Evolutionary conservation across 2,329 filamentous ascomycete species (phyloP).

Genomic region (Diaporthe eres): DNA sequence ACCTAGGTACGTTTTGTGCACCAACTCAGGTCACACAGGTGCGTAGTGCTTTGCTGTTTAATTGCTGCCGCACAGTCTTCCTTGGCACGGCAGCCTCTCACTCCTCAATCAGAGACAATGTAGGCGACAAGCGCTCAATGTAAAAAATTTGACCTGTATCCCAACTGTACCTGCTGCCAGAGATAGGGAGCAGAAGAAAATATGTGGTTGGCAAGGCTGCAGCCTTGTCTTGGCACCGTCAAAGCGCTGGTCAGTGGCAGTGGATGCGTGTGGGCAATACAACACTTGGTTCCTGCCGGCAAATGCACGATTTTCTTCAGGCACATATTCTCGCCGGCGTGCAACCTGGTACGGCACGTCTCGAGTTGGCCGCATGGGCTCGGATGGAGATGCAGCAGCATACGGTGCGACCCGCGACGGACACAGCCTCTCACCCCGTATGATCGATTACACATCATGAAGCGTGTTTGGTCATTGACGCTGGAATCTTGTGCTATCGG

Average conservation of each 20-base stretch:
- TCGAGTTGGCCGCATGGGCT: not conserved
- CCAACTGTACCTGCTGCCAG: not conserved
- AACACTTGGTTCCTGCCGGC: not conserved
- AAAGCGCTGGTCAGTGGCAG: not conserved
- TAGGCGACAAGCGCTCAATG: not conserved
- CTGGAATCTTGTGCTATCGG: conserved; percentile 28
- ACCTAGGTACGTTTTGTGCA: not conserved
- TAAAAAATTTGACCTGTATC: not conserved
- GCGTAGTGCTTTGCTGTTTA: not conserved
- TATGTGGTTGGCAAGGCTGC: not conserved
- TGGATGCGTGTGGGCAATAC: not conserved
- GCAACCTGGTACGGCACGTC: not conserved
- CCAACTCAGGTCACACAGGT: not conserved
- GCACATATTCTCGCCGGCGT: not conserved
- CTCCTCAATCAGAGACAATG: not conserved
- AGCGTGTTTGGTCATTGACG: conserved; percentile 32
- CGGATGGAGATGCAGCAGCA: not conserved
- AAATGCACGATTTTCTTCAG: too few relatives aligned
- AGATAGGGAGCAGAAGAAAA: not conserved
- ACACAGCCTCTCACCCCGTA: not conserved
- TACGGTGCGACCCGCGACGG: not conserved
- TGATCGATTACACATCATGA: conserved; percentile 1
- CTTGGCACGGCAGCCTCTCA: too few relatives aligned
- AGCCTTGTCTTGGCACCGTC: conserved; percentile 18
- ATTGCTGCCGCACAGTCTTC: not conserved